These are phyloP conservation scores for Dryas integrifolia DNA, from an alignment of 331 rosid genomes.

Conservation along the genomic window DNA sequence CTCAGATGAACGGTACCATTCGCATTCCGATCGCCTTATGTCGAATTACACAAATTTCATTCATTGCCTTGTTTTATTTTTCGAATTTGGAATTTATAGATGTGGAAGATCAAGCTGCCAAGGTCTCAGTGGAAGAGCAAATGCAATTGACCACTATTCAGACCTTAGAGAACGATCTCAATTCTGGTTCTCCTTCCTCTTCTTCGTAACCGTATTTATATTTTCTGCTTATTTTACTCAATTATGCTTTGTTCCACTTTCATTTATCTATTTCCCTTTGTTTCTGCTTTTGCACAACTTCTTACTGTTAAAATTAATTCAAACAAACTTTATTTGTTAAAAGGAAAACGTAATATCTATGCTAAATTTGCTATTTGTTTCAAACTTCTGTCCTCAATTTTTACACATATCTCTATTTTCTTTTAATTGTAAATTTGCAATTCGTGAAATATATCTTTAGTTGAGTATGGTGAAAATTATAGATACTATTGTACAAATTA, in stretches of 20 bases:
- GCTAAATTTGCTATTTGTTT: background rate
- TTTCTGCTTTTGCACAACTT: too few relatives aligned
- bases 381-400: background rate
- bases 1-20: slow-evolving; percentile 73
- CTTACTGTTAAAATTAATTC: background rate
- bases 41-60: background rate
- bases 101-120: slow-evolving; percentile 81
- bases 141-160: slow-evolving; percentile 58
- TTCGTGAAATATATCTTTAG: background rate
- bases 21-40: background rate
- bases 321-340: background rate
- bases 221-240: background rate
- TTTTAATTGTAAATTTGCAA: background rate
- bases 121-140: slow-evolving; percentile 74
- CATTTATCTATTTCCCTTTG: background rate
- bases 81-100: slow-evolving; percentile 33
- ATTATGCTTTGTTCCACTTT: background rate
- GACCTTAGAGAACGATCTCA: slow-evolving; percentile 57
- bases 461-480: background rate
- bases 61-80: background rate
- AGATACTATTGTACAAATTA: too few relatives aligned
- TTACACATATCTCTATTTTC: background rate
- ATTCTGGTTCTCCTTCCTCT: slow-evolving; percentile 44
- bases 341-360: background rate
- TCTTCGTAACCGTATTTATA: slow-evolving; percentile 4